Conservation (phyloP, 2,329 filamentous ascomycete genomes). For the Monilinia fructigena region DNA sequence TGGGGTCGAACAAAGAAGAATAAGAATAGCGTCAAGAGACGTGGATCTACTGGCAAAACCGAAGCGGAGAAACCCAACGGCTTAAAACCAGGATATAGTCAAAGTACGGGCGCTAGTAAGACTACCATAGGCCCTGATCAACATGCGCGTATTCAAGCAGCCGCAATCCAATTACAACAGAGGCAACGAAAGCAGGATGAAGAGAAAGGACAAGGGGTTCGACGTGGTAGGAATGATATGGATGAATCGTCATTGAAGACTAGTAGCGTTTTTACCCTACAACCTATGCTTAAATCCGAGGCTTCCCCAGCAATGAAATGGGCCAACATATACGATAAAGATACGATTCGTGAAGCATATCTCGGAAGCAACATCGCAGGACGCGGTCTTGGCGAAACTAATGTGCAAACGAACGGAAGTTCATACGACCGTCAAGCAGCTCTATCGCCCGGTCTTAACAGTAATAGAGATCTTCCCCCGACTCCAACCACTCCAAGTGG, state of each 20-base stretch:
- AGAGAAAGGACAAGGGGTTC: slow-evolving; percentile 43
- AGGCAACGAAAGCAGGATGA: slow-evolving; percentile 72
- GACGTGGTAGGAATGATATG: slow-evolving; percentile 56
- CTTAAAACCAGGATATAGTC: slow-evolving; percentile 43
- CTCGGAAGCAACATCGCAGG: slow-evolving; percentile 72
- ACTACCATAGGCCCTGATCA: slow-evolving; percentile 86
- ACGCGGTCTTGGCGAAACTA: slow-evolving; percentile 56
- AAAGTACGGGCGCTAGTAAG: slow-evolving; percentile 60
- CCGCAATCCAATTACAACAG: slow-evolving; percentile 78
- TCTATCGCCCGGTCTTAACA: slow-evolving; percentile 23
- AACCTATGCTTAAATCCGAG: slow-evolving; percentile 79
- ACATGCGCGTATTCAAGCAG: slow-evolving; percentile 88
- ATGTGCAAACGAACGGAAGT: slow-evolving; percentile 45
- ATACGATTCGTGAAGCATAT: slow-evolving; percentile 82
- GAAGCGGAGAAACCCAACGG: slow-evolving; percentile 49
- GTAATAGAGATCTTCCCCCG: slow-evolving; percentile 39
- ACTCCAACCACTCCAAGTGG: slow-evolving; percentile 42
- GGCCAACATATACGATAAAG: slow-evolving; percentile 93
- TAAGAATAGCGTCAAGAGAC: slow-evolving; percentile 57
- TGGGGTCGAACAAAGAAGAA: slow-evolving; percentile 81
- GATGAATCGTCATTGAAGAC: slow-evolving; percentile 68
- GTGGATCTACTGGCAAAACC: slow-evolving; percentile 69
- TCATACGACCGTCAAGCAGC: slow-evolving; percentile 32
- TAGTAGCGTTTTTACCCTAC: slow-evolving; percentile 84
- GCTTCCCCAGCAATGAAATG: slow-evolving; percentile 95